Percentiles rank a stretch among this genome's conserved stretches.
Evolutionary conservation across 768 basidiomycete genomes (phyloP).

Genomic region (Favolaschia claudopus): DNA sequence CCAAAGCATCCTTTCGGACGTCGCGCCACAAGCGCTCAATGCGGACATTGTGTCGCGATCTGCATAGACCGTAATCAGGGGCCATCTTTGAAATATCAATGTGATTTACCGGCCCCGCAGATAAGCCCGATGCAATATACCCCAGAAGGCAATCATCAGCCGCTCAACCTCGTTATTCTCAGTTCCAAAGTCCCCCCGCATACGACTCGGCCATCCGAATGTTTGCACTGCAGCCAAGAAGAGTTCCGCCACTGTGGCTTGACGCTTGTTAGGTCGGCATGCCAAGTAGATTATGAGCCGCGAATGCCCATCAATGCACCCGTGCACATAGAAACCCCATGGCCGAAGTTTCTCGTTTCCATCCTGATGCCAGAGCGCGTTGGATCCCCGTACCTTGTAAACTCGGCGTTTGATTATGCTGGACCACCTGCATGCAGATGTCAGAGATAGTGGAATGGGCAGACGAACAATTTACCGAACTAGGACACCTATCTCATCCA

Average conservation of each 20-base stretch:
- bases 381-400: conserved; percentile 29
- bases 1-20: conserved; percentile 36
- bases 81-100: background rate
- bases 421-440: conserved; percentile 14
- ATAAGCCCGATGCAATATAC: background rate
- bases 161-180: conserved; percentile 13
- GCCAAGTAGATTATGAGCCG: conserved; percentile 13
- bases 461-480: conserved; percentile 8
- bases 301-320: conserved; percentile 37
- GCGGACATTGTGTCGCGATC: conserved; percentile 37
- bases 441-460: background rate
- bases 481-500: conserved; percentile 33
- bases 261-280: conserved; percentile 12
- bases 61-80: conserved; percentile 7
- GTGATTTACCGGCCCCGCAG: conserved; percentile 2
- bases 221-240: background rate
- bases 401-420: conserved; percentile 18
- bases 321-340: conserved; percentile 39
- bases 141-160: conserved; percentile 5
- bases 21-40: conserved; percentile 38
- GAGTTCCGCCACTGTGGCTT: conserved; percentile 8
- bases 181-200: conserved; percentile 11
- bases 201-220: conserved; percentile 23
- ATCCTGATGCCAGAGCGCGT: conserved; percentile 34
- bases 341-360: conserved; percentile 36